phyloP scores from a whole-genome alignment of 257 asterid genomes.

The Ophiorrhiza pumila region DNA sequence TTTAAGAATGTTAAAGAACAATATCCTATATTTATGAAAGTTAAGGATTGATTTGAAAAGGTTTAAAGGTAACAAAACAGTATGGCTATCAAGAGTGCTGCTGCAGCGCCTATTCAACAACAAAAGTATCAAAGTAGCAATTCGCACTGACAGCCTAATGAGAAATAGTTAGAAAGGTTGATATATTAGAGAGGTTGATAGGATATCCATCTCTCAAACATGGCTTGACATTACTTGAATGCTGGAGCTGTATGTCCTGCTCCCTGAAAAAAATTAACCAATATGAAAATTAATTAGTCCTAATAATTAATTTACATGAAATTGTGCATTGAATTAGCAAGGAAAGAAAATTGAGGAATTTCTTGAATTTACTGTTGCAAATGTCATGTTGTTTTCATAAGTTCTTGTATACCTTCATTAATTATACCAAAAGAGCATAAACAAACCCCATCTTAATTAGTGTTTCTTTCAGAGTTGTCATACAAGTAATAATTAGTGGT shows the following conservation, averaged over 20 bases:
- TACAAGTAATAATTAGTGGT: background rate
- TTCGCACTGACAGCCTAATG: too few species aligned
- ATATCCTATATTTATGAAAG: too few species aligned
- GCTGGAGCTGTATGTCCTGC: conserved; percentile 40
- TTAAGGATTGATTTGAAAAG: too few species aligned
- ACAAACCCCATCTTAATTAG: background rate
- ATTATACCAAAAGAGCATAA: background rate
- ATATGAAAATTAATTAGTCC: background rate
- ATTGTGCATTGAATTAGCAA: background rate
- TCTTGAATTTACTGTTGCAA: conserved; percentile 34
- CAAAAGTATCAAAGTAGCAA: too few species aligned
- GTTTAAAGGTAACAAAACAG: too few species aligned
- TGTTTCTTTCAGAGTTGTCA: background rate
- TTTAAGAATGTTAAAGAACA: too few species aligned
- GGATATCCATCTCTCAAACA: conserved; percentile 33
- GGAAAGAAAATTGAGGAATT: background rate
- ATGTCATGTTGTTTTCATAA: conserved; percentile 32
- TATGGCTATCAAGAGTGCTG: too few species aligned
- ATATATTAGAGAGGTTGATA: conserved; percentile 21
- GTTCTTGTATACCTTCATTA: conserved; percentile 36
- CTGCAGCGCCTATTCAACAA: too few species aligned
- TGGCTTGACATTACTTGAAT: conserved; percentile 28
- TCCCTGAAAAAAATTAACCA: conserved; percentile 17
- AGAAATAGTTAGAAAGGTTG: too few species aligned
- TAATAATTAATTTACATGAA: too few species aligned